Percentiles rank a stretch among this genome's conserved stretches.
phyloP scores from a whole-genome alignment of 495 filamentous ascomycete species.

The Aspergillus panamensis region DNA sequence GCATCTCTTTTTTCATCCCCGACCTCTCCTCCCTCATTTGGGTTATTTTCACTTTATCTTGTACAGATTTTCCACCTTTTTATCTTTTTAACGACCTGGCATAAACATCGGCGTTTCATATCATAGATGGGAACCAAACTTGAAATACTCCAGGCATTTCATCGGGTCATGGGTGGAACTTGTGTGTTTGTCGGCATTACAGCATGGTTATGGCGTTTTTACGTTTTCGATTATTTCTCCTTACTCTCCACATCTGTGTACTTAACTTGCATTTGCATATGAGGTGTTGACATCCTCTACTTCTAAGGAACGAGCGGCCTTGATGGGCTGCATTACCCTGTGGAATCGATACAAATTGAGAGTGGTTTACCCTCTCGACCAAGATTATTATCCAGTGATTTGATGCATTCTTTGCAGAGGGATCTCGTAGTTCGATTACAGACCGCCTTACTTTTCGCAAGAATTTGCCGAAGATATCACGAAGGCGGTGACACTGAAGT shows the following conservation, averaged over 20 bases:
- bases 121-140: slow-evolving; percentile 27
- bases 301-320: neutral
- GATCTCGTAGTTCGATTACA: no score
- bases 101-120: slow-evolving; percentile 32
- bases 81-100: slow-evolving; percentile 25
- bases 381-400: no score
- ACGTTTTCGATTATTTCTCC: slow-evolving; percentile 2
- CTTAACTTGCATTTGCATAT: slow-evolving; percentile 26
- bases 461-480: no score
- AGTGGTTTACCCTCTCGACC: neutral
- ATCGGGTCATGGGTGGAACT: slow-evolving; percentile 12
- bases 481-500: no score
- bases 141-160: slow-evolving; percentile 16
- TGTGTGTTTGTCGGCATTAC: slow-evolving; percentile 6
- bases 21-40: neutral
- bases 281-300: slow-evolving; percentile 1
- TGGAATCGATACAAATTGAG: slow-evolving; percentile 3
- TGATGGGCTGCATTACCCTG: neutral
- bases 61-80: slow-evolving; percentile 27
- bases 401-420: no score
- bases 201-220: slow-evolving; percentile 28
- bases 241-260: neutral
- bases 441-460: no score
- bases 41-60: slow-evolving; percentile 18
- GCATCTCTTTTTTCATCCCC: slow-evolving; percentile 12